Evolutionary conservation across 768 basidiomycete species (phyloP).

Genomic region (Tricholoma bakamatsutake): DNA sequence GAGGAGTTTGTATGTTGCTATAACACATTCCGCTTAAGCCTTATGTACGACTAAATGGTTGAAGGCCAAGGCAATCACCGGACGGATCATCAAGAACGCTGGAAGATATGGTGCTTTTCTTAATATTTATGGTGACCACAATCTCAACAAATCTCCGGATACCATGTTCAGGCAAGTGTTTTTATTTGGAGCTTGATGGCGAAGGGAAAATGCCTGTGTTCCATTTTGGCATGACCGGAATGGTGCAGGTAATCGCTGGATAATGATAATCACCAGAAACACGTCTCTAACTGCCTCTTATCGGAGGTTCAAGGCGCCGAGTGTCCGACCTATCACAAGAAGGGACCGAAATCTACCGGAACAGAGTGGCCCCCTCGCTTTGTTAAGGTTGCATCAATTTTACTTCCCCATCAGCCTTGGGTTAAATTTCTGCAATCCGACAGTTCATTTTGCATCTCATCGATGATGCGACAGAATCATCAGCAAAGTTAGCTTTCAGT

Average conservation of each 20-base stretch:
- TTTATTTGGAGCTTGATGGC: slow-evolving; percentile 61
- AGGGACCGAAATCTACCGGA: slow-evolving; percentile 32
- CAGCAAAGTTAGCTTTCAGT: slow-evolving; percentile 57
- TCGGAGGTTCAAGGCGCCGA: slow-evolving; percentile 44
- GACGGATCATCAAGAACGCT: slow-evolving; percentile 40
- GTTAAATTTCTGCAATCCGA: not conserved
- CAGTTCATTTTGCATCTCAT: slow-evolving; percentile 64
- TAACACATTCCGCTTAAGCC: not conserved
- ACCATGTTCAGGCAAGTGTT: slow-evolving; percentile 37
- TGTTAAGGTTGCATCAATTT: slow-evolving; percentile 39
- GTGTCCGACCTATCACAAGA: slow-evolving; percentile 43
- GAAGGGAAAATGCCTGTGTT: slow-evolving; percentile 58
- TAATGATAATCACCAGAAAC: not conserved
- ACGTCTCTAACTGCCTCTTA: not conserved
- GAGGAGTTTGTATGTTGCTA: slow-evolving; percentile 53
- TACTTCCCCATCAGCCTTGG: not conserved
- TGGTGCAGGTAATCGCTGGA: slow-evolving; percentile 46
- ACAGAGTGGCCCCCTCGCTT: slow-evolving; percentile 61
- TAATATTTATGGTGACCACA: not conserved
- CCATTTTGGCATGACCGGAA: slow-evolving; percentile 87
- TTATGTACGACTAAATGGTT: slow-evolving; percentile 4
- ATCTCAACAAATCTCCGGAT: not conserved
- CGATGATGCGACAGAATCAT: slow-evolving; percentile 27
- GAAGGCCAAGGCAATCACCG: slow-evolving; percentile 50
- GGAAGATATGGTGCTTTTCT: slow-evolving; percentile 45